phyloP scores from a whole-genome alignment of 1,139 yeast genomes.

The Suhomyces anneliseae region DNA sequence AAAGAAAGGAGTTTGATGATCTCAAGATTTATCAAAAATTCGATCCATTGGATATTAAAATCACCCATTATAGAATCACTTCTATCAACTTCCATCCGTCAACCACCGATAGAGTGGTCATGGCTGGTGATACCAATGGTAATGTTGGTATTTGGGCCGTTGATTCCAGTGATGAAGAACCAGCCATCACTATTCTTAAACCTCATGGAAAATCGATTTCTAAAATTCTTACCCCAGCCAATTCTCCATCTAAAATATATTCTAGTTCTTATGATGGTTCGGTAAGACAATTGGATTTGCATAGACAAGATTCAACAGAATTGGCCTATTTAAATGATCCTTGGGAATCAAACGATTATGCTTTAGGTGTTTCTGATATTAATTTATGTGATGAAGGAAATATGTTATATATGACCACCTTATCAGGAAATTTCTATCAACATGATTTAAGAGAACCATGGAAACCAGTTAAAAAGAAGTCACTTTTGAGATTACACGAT shows the following conservation, averaged over 20 bases:
- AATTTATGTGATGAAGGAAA: slow-evolving; percentile 45
- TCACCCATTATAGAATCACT: slow-evolving; percentile 74
- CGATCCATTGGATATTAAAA: slow-evolving; percentile 69
- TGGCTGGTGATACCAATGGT: slow-evolving; percentile 89
- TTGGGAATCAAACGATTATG: slow-evolving; percentile 32
- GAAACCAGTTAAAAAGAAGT: slow-evolving; percentile 27
- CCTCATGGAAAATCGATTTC: slow-evolving; percentile 79
- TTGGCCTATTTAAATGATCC: slow-evolving; percentile 54
- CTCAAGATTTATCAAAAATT: slow-evolving; percentile 54
- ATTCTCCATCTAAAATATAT: slow-evolving; percentile 54
- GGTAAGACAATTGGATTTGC: slow-evolving; percentile 67
- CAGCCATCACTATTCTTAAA: slow-evolving; percentile 58
- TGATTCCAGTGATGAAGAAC: slow-evolving; percentile 41
- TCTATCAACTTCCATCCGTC: slow-evolving; percentile 78
- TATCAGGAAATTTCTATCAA: slow-evolving; percentile 73
- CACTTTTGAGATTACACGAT: slow-evolving; percentile 66
- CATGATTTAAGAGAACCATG: slow-evolving; percentile 62
- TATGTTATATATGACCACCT: slow-evolving; percentile 67
- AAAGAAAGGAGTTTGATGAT: slow-evolving; percentile 53
- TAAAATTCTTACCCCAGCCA: slow-evolving; percentile 54
- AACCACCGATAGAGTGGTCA: slow-evolving; percentile 55
- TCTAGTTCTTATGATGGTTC: slow-evolving; percentile 89
- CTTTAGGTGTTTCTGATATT: slow-evolving; percentile 64
- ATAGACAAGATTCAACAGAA: slow-evolving; percentile 59
- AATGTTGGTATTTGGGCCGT: slow-evolving; percentile 89